phyloP scores from a whole-genome alignment of 2,329 filamentous ascomycete species.

The Verticillium longisporum region DNA sequence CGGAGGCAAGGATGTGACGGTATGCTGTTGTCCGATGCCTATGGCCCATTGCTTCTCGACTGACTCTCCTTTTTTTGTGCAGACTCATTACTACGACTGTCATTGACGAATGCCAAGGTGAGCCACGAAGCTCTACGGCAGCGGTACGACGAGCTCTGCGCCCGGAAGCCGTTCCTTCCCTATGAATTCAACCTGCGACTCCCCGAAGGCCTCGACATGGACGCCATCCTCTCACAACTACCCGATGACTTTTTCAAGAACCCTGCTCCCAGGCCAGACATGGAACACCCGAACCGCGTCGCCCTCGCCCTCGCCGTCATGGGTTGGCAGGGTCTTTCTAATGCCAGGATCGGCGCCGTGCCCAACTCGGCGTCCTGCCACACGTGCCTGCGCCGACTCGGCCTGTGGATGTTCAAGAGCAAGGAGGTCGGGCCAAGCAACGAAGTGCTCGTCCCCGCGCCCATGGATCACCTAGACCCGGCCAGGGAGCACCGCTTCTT shows the following conservation, averaged over 20 bases:
- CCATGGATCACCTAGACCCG: conserved; percentile 62
- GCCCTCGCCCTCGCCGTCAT: conserved; percentile 65
- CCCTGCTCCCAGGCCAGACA: conserved; percentile 21
- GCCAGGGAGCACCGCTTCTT: conserved; percentile 73
- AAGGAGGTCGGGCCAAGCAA: conserved; percentile 55
- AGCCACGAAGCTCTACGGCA: conserved; percentile 52
- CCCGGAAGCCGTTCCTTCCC: conserved; percentile 48
- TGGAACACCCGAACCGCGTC: conserved; percentile 41
- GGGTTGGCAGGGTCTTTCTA: conserved; percentile 66
- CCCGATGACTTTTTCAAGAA: conserved; percentile 48
- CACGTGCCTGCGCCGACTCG: conserved; percentile 80
- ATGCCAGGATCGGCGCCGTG: conserved; percentile 48
- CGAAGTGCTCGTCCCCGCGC: conserved; percentile 48
- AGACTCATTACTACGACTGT: conserved; percentile 55
- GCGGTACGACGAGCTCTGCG: conserved; percentile 59
- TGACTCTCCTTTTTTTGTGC: conserved; percentile 5
- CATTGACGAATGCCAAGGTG: conserved; percentile 53
- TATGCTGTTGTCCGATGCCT: conserved; percentile 25
- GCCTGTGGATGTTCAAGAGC: conserved; percentile 88
- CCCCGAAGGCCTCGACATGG: conserved; percentile 43
- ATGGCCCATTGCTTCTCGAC: background rate
- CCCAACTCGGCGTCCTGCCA: conserved; percentile 73
- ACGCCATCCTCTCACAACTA: conserved; percentile 41
- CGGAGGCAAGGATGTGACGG: conserved; percentile 80
- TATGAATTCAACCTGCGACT: conserved; percentile 56